Evolutionary conservation across 495 filamentous ascomycete species (phyloP).

Genomic region (Trichoderma gamsii): DNA sequence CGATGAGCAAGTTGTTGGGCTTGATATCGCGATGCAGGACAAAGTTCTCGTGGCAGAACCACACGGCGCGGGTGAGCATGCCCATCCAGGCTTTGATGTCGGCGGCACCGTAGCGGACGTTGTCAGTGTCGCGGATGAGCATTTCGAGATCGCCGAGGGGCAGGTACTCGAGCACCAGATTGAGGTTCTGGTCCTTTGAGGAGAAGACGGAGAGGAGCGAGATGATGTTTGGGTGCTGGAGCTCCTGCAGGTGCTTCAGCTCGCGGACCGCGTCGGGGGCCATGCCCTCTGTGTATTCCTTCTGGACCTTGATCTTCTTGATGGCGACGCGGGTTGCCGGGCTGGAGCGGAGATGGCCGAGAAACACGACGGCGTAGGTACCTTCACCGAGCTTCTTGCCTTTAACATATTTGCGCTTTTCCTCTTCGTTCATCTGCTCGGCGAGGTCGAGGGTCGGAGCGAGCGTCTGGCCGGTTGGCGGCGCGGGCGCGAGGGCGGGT

Average conservation of each 20-base stretch:
- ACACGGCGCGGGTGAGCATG: slow-evolving; percentile 87
- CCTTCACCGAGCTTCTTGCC: slow-evolving; percentile 90
- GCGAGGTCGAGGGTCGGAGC: slow-evolving; percentile 52
- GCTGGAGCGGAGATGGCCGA: slow-evolving; percentile 66
- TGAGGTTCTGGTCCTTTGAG: slow-evolving; percentile 84
- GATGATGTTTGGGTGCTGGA: slow-evolving; percentile 95
- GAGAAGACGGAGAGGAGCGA: slow-evolving; percentile 85
- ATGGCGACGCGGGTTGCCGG: slow-evolving; percentile 75
- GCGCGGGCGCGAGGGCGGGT: slow-evolving; percentile 21
- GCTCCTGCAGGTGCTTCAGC: slow-evolving; percentile 87
- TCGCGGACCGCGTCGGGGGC: slow-evolving; percentile 92
- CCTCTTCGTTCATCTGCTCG: slow-evolving; percentile 83
- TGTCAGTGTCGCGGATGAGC: slow-evolving; percentile 76
- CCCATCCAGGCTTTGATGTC: slow-evolving; percentile 99
- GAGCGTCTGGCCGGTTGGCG: slow-evolving; percentile 18
- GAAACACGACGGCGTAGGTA: slow-evolving; percentile 93
- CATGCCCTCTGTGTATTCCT: slow-evolving; percentile 75
- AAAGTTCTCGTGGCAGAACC: slow-evolving; percentile 94
- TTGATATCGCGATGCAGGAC: slow-evolving; percentile 98
- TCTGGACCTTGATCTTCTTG: slow-evolving; percentile 95
- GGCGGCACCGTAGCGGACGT: slow-evolving; percentile 58
- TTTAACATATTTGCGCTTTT: slow-evolving; percentile 83
- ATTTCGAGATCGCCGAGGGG: slow-evolving; percentile 87
- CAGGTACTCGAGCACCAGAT: slow-evolving; percentile 88
- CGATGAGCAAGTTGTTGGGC: slow-evolving; percentile 94